phyloP scores from a whole-genome alignment of 305 asterid species.

The Lippia alba region DNA sequence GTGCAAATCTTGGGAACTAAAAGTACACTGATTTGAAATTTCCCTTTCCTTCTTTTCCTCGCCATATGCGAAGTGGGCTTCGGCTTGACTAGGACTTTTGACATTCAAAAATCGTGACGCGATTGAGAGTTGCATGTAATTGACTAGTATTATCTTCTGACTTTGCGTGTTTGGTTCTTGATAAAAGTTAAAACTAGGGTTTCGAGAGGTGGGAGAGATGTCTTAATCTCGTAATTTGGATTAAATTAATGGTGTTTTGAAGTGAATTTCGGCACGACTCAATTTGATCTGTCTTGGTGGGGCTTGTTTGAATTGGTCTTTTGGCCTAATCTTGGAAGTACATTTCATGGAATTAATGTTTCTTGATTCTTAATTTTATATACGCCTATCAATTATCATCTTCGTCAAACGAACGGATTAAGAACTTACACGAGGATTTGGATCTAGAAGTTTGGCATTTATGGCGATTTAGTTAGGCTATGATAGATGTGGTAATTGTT shows the following conservation, averaged over 20 bases:
- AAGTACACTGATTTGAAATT: neutral
- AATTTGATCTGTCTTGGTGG: no score
- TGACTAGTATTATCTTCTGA: slow-evolving; percentile 35
- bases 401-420: no score
- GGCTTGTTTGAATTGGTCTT: no score
- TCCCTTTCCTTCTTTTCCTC: neutral
- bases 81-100: neutral
- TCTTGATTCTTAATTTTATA: no score
- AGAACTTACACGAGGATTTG: no score
- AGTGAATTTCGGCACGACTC: neutral
- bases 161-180: slow-evolving; percentile 16
- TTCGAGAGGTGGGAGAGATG: slow-evolving; percentile 15
- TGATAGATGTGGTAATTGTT: no score
- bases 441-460: no score
- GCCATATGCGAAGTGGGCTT: neutral
- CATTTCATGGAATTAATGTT: no score
- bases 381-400: no score
- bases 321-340: no score
- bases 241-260: neutral
- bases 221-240: slow-evolving; percentile 19
- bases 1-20: slow-evolving; percentile 3
- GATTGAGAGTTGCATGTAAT: slow-evolving; percentile 41
- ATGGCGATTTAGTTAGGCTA: no score
- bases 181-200: slow-evolving; percentile 18
- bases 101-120: neutral